These are phyloP conservation scores for Ceratobasidium sp. DNA, from an alignment of 1,284 basidiomycete species.

Conservation along the genomic window DNA sequence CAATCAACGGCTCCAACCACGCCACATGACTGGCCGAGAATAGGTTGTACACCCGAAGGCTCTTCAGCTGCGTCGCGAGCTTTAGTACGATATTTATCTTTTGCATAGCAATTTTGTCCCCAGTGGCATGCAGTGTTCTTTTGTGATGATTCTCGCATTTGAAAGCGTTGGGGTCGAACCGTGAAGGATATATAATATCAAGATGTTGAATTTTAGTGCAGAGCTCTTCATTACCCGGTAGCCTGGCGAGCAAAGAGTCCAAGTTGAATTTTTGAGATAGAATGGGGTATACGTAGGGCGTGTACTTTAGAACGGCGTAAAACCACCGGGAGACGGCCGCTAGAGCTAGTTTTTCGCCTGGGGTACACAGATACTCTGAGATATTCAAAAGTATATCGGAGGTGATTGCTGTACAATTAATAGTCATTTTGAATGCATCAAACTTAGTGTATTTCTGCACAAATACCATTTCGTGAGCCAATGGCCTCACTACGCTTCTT, in stretches of 20 bases:
- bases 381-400: background rate
- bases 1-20: background rate
- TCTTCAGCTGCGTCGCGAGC: background rate
- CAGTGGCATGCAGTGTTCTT: background rate
- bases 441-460: too few species aligned
- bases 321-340: constrained; percentile 1
- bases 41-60: background rate
- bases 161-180: background rate
- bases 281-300: background rate
- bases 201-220: background rate
- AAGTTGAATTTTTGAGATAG: background rate
- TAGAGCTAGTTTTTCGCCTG: background rate
- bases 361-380: background rate
- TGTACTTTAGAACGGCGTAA: background rate
- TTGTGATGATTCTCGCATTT: background rate
- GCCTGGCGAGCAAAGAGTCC: background rate
- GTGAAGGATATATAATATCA: background rate
- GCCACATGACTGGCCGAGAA: background rate
- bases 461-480: too few species aligned
- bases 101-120: background rate
- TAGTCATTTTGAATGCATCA: too few species aligned
- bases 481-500: too few species aligned
- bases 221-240: background rate
- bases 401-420: too few species aligned
- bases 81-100: background rate